Evolutionary conservation across 495 filamentous ascomycete species (phyloP), one percentile per base, ranked within the genome.

Genomic region (Filosporella fistucella): DNA sequence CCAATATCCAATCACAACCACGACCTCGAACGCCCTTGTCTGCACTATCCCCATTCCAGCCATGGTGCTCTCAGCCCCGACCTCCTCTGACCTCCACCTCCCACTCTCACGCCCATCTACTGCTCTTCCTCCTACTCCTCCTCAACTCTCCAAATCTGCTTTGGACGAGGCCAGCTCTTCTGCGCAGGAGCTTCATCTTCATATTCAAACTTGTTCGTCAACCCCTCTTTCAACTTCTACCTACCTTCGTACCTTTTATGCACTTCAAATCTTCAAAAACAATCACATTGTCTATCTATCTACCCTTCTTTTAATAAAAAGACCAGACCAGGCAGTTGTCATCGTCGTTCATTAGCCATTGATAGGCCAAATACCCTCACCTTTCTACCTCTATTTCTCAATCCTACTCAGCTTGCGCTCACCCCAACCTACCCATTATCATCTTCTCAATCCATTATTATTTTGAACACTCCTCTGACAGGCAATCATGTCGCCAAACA

Each of bases 401-500:
- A 24, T 47, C 45, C 30, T 34, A 47, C 49, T 26, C 33, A 45
- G 32, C 16, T 21, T 41, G 14, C 43, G 20, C 37, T 17, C 54
- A 41, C 45, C 39, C 55, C 55, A 49, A 29, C 48, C 34, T 25
- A 36, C 40, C 53, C 47, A 57, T 49, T 60, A n/a, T 58, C 44
- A 49, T 50, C 48, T 34, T 56, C 51, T 40, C 54, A 17, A 30
- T 43, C 24, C n/a, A 43, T 43, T 43, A n/a, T n/a, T 44, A 51
- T 66, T 64, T 49, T 60, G 52, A 60, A 52, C 36, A 50, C 54
- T 57, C 47, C 56, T 60, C 51, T 68, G 55, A 63, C 61, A 61
- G 54, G 59, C 54, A 58, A 60, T 67, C 54, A 61, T 61, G 54
- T 57, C 58, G 29, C 43, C 55, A 56, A 61, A 61, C 58, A 61